Conservation (phyloP, 140 eudicot genomes). For the Cichorium intybus region DNA sequence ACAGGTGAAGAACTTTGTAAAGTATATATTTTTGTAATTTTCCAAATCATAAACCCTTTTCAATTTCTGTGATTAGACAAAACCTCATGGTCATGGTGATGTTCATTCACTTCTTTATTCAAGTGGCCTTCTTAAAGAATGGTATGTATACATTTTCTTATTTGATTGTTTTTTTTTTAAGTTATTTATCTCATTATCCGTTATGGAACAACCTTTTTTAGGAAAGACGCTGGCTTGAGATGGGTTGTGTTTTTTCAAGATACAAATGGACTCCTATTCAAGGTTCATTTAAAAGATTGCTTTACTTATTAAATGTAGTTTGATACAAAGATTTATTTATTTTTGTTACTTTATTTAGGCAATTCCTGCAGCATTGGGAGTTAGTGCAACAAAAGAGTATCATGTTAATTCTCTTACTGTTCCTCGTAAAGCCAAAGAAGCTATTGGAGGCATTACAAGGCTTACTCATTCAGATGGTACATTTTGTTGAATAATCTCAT, state of each 20-base stretch:
- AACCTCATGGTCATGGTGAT: constrained; percentile 99
- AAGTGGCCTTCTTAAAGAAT: too few species aligned
- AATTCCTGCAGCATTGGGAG: constrained; percentile 91
- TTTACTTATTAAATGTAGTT: background rate
- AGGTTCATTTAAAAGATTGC: constrained; percentile 43
- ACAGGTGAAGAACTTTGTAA: constrained; percentile 59
- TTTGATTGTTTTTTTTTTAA: too few species aligned
- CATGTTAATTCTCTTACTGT: constrained; percentile 97
- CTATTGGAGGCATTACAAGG: constrained; percentile 95
- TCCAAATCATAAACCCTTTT: background rate
- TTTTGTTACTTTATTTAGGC: constrained; percentile 44
- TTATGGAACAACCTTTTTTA: constrained; percentile 27
- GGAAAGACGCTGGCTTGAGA: constrained; percentile 87
- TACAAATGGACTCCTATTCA: constrained; percentile 95
- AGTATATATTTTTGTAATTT: background rate
- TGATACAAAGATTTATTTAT: background rate
- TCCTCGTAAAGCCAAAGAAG: constrained; percentile 98
- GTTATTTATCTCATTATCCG: constrained; percentile 87
- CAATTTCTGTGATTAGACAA: constrained; percentile 48
- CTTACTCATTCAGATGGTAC: constrained; percentile 95
- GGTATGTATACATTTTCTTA: too few species aligned
- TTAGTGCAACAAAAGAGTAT: constrained; percentile 73
- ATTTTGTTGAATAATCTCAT: too few species aligned
- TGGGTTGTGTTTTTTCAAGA: constrained; percentile 97
- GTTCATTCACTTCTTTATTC: too few species aligned